Conservation (phyloP, 1,284 basidiomycete genomes). For the Malassezia cuniculi region DNA sequence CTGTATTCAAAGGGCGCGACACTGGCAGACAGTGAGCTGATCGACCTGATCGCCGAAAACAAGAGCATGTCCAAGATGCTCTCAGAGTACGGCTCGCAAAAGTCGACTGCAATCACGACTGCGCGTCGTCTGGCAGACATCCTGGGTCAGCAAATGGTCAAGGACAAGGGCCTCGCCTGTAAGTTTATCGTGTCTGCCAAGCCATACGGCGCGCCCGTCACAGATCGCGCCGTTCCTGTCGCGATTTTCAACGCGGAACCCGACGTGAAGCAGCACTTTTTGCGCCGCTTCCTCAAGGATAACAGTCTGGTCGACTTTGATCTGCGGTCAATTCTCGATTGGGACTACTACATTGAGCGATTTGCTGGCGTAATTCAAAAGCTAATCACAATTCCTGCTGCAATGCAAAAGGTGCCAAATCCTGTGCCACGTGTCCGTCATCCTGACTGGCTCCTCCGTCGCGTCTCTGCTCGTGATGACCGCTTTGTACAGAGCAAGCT, state of each 20-base stretch:
- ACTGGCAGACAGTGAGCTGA: slow-evolving; percentile 77
- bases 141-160: slow-evolving; percentile 95
- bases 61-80: slow-evolving; percentile 94
- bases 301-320: slow-evolving; percentile 77
- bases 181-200: slow-evolving; percentile 97
- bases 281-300: slow-evolving; percentile 94
- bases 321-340: slow-evolving; percentile 85
- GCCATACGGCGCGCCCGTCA: slow-evolving; percentile 85
- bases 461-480: slow-evolving; percentile 78
- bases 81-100: slow-evolving; percentile 88
- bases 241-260: slow-evolving; percentile 96
- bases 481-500: slow-evolving; percentile 97
- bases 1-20: slow-evolving; percentile 73
- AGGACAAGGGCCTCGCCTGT: slow-evolving; percentile 96
- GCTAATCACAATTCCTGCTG: slow-evolving; percentile 96
- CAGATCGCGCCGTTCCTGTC: slow-evolving; percentile 92
- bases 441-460: slow-evolving; percentile 90
- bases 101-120: slow-evolving; percentile 95
- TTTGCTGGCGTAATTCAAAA: slow-evolving; percentile 97
- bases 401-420: slow-evolving; percentile 91
- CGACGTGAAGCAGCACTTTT: slow-evolving; percentile 71
- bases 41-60: slow-evolving; percentile 97
- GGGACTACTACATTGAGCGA: slow-evolving; percentile 96
- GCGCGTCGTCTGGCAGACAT: slow-evolving; percentile 91
- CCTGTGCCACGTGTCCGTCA: slow-evolving; percentile 90